These are phyloP conservation scores for Chlorella sp. DNA, from an alignment of 139 green algal genomes.

Conservation along the genomic window DNA sequence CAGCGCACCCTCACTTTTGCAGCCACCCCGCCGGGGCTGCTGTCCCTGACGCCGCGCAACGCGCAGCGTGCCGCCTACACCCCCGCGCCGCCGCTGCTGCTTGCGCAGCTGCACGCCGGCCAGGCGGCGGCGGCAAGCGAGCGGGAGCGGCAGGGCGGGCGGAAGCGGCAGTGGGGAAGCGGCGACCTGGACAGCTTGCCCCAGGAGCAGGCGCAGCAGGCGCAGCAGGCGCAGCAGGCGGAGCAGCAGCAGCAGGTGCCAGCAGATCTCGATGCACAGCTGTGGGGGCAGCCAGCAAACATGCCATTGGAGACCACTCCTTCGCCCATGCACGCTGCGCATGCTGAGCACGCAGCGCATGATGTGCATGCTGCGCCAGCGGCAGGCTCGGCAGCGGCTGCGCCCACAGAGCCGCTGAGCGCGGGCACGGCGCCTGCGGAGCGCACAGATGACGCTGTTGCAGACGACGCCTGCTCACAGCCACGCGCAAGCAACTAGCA, in stretches of 20 bases:
- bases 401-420: neutral
- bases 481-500: neutral
- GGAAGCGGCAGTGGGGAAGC: neutral
- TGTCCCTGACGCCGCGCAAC: neutral
- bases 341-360: neutral
- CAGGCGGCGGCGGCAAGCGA: too few relatives aligned
- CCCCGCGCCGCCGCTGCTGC: neutral
- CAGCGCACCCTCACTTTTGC: neutral
- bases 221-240: neutral
- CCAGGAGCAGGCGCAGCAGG: neutral
- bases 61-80: neutral
- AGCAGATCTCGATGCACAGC: too few relatives aligned
- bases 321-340: neutral
- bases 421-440: neutral
- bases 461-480: constrained; percentile 20
- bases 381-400: neutral
- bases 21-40: neutral
- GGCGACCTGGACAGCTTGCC: neutral
- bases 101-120: neutral
- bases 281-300: neutral
- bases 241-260: neutral
- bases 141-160: neutral
- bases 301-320: neutral
- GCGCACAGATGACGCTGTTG: neutral
- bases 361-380: neutral